Conservation (phyloP, 2,329 filamentous ascomycete genomes). For the Arthrinium puccinioides region DNA sequence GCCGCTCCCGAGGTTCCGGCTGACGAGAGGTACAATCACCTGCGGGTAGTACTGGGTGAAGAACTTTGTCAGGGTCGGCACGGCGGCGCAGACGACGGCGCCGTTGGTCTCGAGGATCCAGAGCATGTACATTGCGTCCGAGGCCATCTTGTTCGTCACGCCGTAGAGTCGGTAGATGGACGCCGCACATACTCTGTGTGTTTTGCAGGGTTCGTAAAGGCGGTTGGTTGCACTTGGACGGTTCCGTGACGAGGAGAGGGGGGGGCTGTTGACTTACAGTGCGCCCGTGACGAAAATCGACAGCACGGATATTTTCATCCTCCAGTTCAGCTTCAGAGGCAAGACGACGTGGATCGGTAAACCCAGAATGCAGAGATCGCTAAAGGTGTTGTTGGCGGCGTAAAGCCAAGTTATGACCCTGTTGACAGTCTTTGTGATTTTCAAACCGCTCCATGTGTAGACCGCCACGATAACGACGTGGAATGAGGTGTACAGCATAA, state of each 20-base stretch:
- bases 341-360: constrained; percentile 2
- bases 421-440: no score
- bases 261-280: background rate
- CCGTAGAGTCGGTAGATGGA: constrained; percentile 2
- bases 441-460: no score
- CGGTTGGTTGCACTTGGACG: background rate
- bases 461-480: no score
- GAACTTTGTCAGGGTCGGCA: constrained; percentile 3
- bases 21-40: no score
- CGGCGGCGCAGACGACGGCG: constrained; percentile 4
- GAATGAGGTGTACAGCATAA: no score
- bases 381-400: constrained; percentile 3
- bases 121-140: background rate
- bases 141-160: constrained; percentile 1
- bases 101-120: background rate
- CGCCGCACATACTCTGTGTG: constrained; percentile 2
- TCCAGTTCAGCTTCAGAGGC: constrained; percentile 2
- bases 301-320: constrained; percentile 2
- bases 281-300: constrained; percentile 1
- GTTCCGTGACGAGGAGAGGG: background rate
- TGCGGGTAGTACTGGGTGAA: constrained; percentile 4
- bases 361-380: constrained; percentile 2
- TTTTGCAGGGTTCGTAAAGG: background rate
- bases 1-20: no score
- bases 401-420: constrained; percentile 7